Evolutionary conservation across 768 basidiomycete species (phyloP).

Genomic region (Termitomyces heimii): DNA sequence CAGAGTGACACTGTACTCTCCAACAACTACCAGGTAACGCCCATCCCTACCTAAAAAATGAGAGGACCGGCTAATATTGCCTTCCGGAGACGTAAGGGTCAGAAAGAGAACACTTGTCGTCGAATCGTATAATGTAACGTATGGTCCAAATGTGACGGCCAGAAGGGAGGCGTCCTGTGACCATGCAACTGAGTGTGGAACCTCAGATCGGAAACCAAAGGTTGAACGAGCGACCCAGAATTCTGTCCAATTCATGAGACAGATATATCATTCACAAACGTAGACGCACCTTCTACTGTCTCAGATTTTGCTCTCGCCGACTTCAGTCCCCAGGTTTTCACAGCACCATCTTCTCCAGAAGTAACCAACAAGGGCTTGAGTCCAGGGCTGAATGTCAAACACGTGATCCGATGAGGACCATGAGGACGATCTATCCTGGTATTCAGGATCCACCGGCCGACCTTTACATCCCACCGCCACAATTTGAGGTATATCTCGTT

Average conservation of each 20-base stretch:
- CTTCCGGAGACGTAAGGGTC: conserved; percentile 54
- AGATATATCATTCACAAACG: not conserved
- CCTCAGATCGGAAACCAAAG: conserved; percentile 60
- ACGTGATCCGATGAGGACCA: conserved; percentile 53
- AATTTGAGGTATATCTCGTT: conserved; percentile 80
- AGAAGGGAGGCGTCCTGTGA: conserved; percentile 85
- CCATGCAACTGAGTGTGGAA: conserved; percentile 66
- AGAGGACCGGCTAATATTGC: conserved; percentile 33
- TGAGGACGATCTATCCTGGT: conserved; percentile 90
- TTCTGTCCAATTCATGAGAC: conserved; percentile 28
- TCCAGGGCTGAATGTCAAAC: conserved; percentile 63
- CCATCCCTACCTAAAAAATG: conserved; percentile 69
- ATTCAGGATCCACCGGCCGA: conserved; percentile 67
- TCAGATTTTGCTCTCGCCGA: conserved; percentile 37
- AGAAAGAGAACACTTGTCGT: conserved; percentile 52
- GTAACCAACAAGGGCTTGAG: conserved; percentile 48
- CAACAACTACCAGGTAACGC: conserved; percentile 60
- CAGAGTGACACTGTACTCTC: conserved; percentile 44
- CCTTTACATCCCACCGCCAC: conserved; percentile 77
- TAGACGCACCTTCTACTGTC: conserved; percentile 43
- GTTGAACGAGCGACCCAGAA: conserved; percentile 82
- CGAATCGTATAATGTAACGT: conserved; percentile 73
- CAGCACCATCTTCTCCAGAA: conserved; percentile 64
- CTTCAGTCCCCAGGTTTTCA: conserved; percentile 79
- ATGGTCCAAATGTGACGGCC: conserved; percentile 60